Evolutionary conservation across 106 monocot species (phyloP).

Genomic region (Dendrobium catenatum): DNA sequence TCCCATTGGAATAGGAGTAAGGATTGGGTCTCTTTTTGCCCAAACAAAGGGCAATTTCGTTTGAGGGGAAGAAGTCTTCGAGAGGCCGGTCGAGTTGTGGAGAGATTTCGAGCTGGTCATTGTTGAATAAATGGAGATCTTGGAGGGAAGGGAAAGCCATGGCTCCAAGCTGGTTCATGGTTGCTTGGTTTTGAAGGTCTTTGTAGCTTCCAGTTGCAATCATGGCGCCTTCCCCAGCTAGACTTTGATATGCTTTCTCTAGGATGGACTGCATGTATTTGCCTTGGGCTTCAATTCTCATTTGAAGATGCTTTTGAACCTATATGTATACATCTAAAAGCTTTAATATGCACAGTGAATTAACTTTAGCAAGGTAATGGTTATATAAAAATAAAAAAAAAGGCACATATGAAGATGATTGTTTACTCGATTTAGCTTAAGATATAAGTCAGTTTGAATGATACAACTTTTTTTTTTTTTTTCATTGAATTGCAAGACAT

Average conservation of each 20-base stretch:
- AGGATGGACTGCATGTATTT: conserved; percentile 84
- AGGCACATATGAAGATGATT: too few species aligned
- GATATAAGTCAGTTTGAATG: too few species aligned
- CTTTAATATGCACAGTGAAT: neutral
- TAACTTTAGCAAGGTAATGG: neutral
- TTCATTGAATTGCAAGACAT: too few species aligned
- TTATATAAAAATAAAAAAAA: too few species aligned
- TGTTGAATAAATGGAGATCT: conserved; percentile 60
- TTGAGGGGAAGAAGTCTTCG: conserved; percentile 14
- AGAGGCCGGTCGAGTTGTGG: conserved; percentile 21
- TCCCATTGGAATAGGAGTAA: conserved; percentile 19
- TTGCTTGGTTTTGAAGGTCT: conserved; percentile 15
- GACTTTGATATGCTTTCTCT: conserved; percentile 69
- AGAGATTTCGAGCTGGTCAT: conserved; percentile 33
- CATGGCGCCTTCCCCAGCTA: conserved; percentile 31
- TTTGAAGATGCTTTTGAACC: conserved; percentile 85
- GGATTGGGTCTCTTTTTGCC: conserved; percentile 39
- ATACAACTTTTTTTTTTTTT: too few species aligned
- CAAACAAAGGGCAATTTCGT: conserved; percentile 15
- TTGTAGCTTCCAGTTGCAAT: conserved; percentile 28
- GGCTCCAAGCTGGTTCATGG: neutral
- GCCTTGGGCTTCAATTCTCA: conserved; percentile 82
- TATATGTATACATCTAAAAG: neutral
- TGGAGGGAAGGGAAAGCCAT: conserved; percentile 69
- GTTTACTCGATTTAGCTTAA: too few species aligned